Percentiles rank a stretch among this genome's conserved stretches.
Conservation (phyloP, 129 eudicot species). For the Saussurea involucrata region DNA sequence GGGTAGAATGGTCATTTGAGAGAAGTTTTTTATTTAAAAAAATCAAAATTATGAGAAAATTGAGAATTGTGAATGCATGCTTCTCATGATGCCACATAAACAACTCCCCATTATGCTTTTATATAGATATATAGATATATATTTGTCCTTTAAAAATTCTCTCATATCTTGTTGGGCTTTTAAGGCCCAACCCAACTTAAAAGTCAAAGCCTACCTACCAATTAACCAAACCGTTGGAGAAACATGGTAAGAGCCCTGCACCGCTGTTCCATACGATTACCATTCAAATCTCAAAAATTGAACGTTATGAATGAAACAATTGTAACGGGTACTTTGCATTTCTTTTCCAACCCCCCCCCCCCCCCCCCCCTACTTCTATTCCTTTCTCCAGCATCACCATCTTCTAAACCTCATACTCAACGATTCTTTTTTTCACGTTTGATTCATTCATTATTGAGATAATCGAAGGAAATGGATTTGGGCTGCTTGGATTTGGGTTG, state of each 20-base stretch:
- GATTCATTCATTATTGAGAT: not conserved
- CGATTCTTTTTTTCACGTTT: not conserved
- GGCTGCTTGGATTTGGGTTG: slow-evolving; percentile 87
- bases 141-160: no score
- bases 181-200: not conserved
- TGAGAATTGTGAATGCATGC: no score
- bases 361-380: not conserved
- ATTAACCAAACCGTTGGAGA: not conserved
- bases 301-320: slow-evolving; percentile 7
- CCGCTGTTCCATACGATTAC: slow-evolving; percentile 18
- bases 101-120: no score
- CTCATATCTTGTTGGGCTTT: not conserved
- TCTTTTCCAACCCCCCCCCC: not conserved
- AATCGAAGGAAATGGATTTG: slow-evolving; percentile 50
- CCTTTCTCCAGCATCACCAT: slow-evolving; percentile 10
- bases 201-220: not conserved
- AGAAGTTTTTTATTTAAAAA: no score
- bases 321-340: slow-evolving; percentile 49
- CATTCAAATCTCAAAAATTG: slow-evolving; percentile 15
- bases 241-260: slow-evolving; percentile 23
- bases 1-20: no score
- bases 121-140: no score
- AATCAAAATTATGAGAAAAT: no score
- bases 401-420: slow-evolving; percentile 1
- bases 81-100: no score